These are phyloP conservation scores for Agastache rugosa DNA, from an alignment of 257 asterid genomes.

Conservation along the genomic window DNA sequence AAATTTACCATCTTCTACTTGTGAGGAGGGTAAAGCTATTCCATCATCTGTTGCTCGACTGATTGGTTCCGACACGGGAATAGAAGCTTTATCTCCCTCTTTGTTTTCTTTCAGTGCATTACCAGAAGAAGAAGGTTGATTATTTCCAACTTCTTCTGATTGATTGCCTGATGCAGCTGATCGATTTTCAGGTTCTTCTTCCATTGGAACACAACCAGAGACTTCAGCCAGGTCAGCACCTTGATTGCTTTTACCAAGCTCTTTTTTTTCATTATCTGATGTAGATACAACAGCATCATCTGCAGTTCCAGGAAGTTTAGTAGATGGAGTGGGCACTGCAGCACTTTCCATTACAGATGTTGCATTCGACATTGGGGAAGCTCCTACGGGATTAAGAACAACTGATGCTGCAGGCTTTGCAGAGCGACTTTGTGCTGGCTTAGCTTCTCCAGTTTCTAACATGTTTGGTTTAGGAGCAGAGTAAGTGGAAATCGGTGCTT, in stretches of 20 bases:
- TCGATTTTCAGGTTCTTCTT: constrained; percentile 40
- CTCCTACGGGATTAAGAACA: constrained; percentile 36
- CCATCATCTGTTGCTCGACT: constrained; percentile 36
- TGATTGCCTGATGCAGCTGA: constrained; percentile 38
- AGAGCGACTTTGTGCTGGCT: constrained; percentile 42
- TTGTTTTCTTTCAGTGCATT: constrained; percentile 38
- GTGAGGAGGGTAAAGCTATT: constrained; percentile 32
- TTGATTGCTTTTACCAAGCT: constrained; percentile 30
- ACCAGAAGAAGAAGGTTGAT: constrained; percentile 42
- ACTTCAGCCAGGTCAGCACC: constrained; percentile 32
- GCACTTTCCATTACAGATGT: constrained; percentile 35
- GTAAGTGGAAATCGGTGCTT: constrained; percentile 54
- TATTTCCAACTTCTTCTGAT: constrained; percentile 39
- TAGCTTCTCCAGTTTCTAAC: constrained; percentile 46
- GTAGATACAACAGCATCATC: constrained; percentile 35
- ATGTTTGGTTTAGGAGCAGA: constrained; percentile 47
- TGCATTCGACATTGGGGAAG: constrained; percentile 34
- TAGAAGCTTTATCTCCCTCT: constrained; percentile 37
- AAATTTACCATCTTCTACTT: constrained; percentile 36
- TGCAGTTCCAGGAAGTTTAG: constrained; percentile 32
- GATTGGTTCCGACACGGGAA: constrained; percentile 6
- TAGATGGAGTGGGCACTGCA: constrained; percentile 30
- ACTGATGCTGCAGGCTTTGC: constrained; percentile 44
- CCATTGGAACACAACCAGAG: constrained; percentile 30
- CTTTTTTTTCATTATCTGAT: constrained; percentile 37